Evolutionary conservation across 345 rosid genomes (phyloP), one percentile per base, ranked within the genome.

Genomic region (Sonneratia alba): DNA sequence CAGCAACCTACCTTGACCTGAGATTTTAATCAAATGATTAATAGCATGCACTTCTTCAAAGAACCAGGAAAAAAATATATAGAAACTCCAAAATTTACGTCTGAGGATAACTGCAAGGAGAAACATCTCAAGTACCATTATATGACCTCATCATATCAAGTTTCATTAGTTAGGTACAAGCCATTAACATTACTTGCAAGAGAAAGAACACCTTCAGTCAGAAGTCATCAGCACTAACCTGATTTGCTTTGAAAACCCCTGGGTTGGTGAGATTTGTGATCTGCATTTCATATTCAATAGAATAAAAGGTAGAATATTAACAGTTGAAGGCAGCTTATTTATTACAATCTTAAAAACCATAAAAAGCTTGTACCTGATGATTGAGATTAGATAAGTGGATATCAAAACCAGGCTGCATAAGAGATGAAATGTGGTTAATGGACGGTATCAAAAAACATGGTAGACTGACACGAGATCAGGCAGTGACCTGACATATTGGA

Each of bases 1-100:
- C 96, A 95, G 70, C 98, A 92, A 70, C 91, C 91, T 68, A 90
- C 85, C 86, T 84, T 87, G 75, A 95, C 91, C 99, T 95, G 90
- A 77, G 73, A 81, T 64, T 47, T 43, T 42, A 32, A 24, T 43
- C 49, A n/a, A 68, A 53, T 53, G n/a, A 53, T 53, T 19, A n/a
- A n/a, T 68, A n/a, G 43, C 4, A 14, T 55, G 7, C 47, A 57
- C 43, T 11, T 70, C 72, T 32, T 38, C 21, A n/a, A 19, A 70
- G n/a, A 22, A 6, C 5, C 32, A 1, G n/a, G 14, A n/a, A 6
- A 53, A 16, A 12, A 53, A 53, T 3, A 19, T 53, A 19, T 3
- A 4, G 57, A 53, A 19, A 53, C 22, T n/a, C 63, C 32, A 57
- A 0, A 22, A 4, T n/a, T 57, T 53, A 18, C 27, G 13, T 22